Evolutionary conservation across 139 green algal species (phyloP), one percentile per base, ranked within the genome.

Genomic region (Micractinium sp.): DNA sequence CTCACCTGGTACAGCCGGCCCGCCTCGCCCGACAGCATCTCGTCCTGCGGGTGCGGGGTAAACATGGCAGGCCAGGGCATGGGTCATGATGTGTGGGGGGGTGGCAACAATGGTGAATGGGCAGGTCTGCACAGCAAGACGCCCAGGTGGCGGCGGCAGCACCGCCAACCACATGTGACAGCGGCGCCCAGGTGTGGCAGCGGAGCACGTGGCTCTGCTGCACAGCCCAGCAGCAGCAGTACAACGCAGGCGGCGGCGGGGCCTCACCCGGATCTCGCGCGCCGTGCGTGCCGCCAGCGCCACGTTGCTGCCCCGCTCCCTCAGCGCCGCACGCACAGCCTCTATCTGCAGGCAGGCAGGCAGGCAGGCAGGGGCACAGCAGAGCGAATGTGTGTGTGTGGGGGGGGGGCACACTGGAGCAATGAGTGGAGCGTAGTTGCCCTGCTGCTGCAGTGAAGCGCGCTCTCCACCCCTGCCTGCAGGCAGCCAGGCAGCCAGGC

Each of bases 301-400:
- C 4, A 97, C 96, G 89, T 98, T 83, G 47, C 94, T 83, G 1
- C 93, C 94, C 0, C 96, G 93, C 92, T 99, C 96, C 14, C 90
- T 89, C 71, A 99, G 94, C 82, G 98, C 96, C 0, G 97, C 95
- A 0, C 98, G 93, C 69, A 99, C 97, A 53, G 89, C 91, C 91
- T 97, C 96, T 29, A 96, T 36, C 47, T 87, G 75, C 71, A 27
- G 23, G 47, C 47, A 95, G 2, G 47, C 47, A 56, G 47, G 47
- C 47, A 5, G 47, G 47, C 9, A 82, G 82, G 87, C 99, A 97
- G 3, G 97, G 85, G 60, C 99, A 90, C 83, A 98, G 89, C 94
- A 99, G 97, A 13, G 81, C 31, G n/a, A 56, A 56, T 56, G 47
- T 9, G 47, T 56, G 47, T 5, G 47, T 56, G 47, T 9, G 9